Base-by-base conservation (phyloP, 208 protist genomes). In the Leishmania lainsoni region DNA sequence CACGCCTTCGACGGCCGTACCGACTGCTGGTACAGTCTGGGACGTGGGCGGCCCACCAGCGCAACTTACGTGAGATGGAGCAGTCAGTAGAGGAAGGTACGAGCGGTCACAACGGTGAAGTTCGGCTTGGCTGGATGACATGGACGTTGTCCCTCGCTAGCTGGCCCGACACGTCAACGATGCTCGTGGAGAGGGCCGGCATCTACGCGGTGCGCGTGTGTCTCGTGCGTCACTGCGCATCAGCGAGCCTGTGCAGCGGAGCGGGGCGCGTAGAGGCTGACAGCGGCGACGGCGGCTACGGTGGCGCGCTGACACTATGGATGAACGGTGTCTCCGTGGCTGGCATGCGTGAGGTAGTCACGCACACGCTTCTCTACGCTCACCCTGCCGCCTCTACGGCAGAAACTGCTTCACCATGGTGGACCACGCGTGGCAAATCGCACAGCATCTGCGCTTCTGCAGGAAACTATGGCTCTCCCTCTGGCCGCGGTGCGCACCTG, bases 171-270 rank as follows among this genome's bases (percentile, higher is more conserved):
- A 81, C 83, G 17, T 17, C 83, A 42, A 51, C 70, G 8, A 76
- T 91, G 42, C n/a, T 29, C 12, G 72, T 91, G 20, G 59, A 65
- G 63, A 65, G 83, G 5, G 79, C 80, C 29, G 90, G 88, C 45
- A 81, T 94, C 32, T 94, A 91, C 81, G 74, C 75, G 66, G 79
- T 93, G 26, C 59, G 79, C 1, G 83, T 86, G 71, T 93, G 87
- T 72, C 71, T 91, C 35, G 78, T 91, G 83, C 80, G 84, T 39
- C 68, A 84, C 68, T 54, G 81, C 58, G n/a, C 70, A 5, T 32
- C 81, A 49, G 10, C 76, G 26, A 69, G 65, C 52, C 16, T 79
- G 51, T 45, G 49, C 52, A 54, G 35, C 22, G 78, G 58, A 16
- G 61, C 49, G 39, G 76, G 76, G 48, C 52, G 76, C 5, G 75